Percentiles rank a stretch among this genome's conserved stretches.
phyloP scores from a whole-genome alignment of 805 yeast genomes.

The Candida orba region DNA sequence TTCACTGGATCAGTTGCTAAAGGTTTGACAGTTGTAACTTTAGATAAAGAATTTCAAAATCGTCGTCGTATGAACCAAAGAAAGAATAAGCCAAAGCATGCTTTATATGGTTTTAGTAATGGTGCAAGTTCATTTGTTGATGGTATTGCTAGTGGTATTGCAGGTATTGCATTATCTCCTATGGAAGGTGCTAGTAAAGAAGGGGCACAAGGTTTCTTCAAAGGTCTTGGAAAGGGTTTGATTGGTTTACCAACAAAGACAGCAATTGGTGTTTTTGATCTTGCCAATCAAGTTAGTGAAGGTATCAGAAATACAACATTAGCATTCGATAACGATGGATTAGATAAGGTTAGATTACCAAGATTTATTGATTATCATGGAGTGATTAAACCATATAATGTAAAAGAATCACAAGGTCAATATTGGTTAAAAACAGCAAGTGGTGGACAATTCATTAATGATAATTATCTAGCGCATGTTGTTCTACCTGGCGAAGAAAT shows the following conservation, averaged over 20 bases:
- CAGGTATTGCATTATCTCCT: slow-evolving; percentile 89
- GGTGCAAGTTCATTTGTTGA: slow-evolving; percentile 89
- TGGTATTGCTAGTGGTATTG: slow-evolving; percentile 78
- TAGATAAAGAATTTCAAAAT: slow-evolving; percentile 81
- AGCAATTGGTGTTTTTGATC: slow-evolving; percentile 88
- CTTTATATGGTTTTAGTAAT: slow-evolving; percentile 71
- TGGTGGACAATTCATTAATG: slow-evolving; percentile 70
- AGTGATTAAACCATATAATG: slow-evolving; percentile 65
- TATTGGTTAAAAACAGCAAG: slow-evolving; percentile 79
- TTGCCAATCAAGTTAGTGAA: slow-evolving; percentile 88
- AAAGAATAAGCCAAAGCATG: slow-evolving; percentile 77
- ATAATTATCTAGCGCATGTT: slow-evolving; percentile 79
- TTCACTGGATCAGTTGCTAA: slow-evolving; percentile 92
- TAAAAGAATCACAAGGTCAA: slow-evolving; percentile 90
- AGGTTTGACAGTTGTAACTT: slow-evolving; percentile 84
- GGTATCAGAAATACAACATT: slow-evolving; percentile 92
- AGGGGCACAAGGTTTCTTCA: slow-evolving; percentile 89
- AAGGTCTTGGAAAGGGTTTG: slow-evolving; percentile 91
- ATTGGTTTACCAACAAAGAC: slow-evolving; percentile 95
- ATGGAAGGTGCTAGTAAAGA: slow-evolving; percentile 81
- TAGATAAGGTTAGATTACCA: slow-evolving; percentile 78
- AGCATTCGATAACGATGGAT: slow-evolving; percentile 70
- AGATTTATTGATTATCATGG: slow-evolving; percentile 66
- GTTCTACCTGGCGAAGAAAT: slow-evolving; percentile 74
- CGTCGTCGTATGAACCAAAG: slow-evolving; percentile 67